These are phyloP conservation scores for Phlebiopsis flavidoalba DNA, from an alignment of 768 basidiomycete genomes.

Conservation along the genomic window DNA sequence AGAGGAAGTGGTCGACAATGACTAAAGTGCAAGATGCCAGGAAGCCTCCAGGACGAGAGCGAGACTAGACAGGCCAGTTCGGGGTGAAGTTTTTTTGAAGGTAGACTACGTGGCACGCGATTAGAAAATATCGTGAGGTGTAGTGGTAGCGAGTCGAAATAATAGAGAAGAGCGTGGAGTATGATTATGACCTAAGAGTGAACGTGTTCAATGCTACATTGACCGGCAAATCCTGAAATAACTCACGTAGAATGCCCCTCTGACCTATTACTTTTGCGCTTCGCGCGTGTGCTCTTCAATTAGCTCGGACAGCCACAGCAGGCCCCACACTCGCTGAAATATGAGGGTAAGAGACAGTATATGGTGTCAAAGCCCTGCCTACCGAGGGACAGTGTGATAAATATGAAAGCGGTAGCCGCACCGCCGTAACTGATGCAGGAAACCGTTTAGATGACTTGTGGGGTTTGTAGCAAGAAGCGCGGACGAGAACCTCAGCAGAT, in stretches of 20 bases:
- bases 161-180: slow-evolving; percentile 72
- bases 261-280: slow-evolving; percentile 80
- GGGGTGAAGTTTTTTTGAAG: slow-evolving; percentile 91
- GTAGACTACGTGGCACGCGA: slow-evolving; percentile 82
- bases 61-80: slow-evolving; percentile 93
- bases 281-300: slow-evolving; percentile 90
- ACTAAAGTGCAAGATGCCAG: slow-evolving; percentile 82
- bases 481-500: slow-evolving; percentile 55
- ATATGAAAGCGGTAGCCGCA: slow-evolving; percentile 72
- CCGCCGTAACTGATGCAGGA: slow-evolving; percentile 59
- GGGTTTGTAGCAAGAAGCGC: slow-evolving; percentile 9
- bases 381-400: slow-evolving; percentile 92
- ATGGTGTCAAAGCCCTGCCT: slow-evolving; percentile 17
- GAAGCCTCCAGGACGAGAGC: slow-evolving; percentile 78
- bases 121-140: slow-evolving; percentile 72
- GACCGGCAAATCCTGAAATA: neutral
- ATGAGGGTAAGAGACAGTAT: neutral
- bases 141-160: slow-evolving; percentile 78
- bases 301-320: slow-evolving; percentile 89
- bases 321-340: slow-evolving; percentile 81
- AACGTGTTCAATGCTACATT: neutral
- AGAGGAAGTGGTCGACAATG: slow-evolving; percentile 86
- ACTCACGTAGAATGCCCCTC: slow-evolving; percentile 82
- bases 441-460: neutral
- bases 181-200: slow-evolving; percentile 61